Evolutionary conservation across 192 early-diverging fungal species (phyloP).

Genomic region (Paraglomus brasilianum): DNA sequence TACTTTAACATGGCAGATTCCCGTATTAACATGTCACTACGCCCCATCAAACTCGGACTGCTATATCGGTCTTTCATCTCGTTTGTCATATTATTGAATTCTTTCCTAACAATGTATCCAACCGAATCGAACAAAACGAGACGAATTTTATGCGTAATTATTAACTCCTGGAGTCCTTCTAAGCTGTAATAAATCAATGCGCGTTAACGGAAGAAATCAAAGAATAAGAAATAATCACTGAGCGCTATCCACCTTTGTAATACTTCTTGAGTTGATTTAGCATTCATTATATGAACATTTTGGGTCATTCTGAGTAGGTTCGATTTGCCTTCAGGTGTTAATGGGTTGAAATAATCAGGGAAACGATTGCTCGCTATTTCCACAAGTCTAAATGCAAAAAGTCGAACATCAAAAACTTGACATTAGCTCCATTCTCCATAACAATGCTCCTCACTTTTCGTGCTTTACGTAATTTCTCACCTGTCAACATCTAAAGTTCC

Average conservation of each 20-base stretch:
- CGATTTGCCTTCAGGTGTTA: constrained; percentile 3
- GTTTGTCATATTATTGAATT: constrained; percentile 15
- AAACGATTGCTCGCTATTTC: constrained; percentile 17
- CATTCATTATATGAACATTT: constrained; percentile 13
- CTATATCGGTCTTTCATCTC: neutral
- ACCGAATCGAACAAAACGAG: constrained; percentile 23
- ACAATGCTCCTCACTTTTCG: neutral
- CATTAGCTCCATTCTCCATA: too few relatives aligned
- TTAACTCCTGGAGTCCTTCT: constrained; percentile 28
- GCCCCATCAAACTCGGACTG: neutral
- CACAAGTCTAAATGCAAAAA: constrained; percentile 2
- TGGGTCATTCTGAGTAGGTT: constrained; percentile 24
- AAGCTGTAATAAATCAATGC: constrained; percentile 10
- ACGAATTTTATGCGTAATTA: constrained; percentile 19
- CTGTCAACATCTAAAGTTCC: constrained; percentile 11
- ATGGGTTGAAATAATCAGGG: constrained; percentile 3
- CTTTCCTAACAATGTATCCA: constrained; percentile 22
- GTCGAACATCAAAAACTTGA: too few relatives aligned
- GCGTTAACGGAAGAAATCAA: neutral
- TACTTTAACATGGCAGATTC: constrained; percentile 17
- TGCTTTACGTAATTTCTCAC: neutral
- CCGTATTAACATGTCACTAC: constrained; percentile 19
- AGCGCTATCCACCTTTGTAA: constrained; percentile 6
- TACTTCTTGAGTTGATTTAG: constrained; percentile 15
- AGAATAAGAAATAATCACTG: neutral